These are phyloP conservation scores for Parietaria judaica DNA, from an alignment of 306 rosid species.

Conservation along the genomic window DNA sequence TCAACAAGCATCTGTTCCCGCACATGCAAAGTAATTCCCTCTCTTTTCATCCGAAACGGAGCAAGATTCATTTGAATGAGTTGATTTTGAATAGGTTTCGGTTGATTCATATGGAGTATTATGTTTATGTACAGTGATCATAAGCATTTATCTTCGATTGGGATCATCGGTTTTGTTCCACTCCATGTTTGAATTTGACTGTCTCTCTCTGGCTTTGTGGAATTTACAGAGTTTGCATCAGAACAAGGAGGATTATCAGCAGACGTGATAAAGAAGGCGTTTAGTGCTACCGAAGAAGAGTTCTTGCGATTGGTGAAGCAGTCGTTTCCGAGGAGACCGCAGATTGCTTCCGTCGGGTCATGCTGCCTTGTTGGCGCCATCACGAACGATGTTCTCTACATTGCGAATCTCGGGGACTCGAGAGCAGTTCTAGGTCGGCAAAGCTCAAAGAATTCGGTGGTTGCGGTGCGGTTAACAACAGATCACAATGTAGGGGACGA, in stretches of 20 bases:
- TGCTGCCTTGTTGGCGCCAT: slow-evolving; percentile 95
- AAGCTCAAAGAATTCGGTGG: slow-evolving; percentile 24
- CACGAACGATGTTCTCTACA: slow-evolving; percentile 54
- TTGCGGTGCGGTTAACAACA: slow-evolving; percentile 73
- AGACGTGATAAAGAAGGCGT: slow-evolving; percentile 82
- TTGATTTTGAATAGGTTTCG: not conserved
- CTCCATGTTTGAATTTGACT: not conserved
- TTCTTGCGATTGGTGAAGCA: slow-evolving; percentile 66
- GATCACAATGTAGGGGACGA: slow-evolving; percentile 91
- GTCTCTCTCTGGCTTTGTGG: slow-evolving; percentile 1
- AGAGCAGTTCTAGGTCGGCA: slow-evolving; percentile 84
- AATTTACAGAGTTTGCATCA: slow-evolving; percentile 52
- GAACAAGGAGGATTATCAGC: slow-evolving; percentile 85
- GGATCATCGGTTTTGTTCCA: not conserved
- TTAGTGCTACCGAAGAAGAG: slow-evolving; percentile 78
- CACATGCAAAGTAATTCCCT: slow-evolving; percentile 51
- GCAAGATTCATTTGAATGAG: not conserved
- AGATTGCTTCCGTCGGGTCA: slow-evolving; percentile 81
- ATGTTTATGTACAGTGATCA: too few species aligned
- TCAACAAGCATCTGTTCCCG: slow-evolving; percentile 65
- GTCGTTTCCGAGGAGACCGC: slow-evolving; percentile 45
- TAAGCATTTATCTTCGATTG: too few species aligned
- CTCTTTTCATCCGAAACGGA: not conserved
- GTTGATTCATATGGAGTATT: too few species aligned
- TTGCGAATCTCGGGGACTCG: slow-evolving; percentile 93